Evolutionary conservation across 2,329 filamentous ascomycete genomes (phyloP).

Genomic region (Alternaria solani): DNA sequence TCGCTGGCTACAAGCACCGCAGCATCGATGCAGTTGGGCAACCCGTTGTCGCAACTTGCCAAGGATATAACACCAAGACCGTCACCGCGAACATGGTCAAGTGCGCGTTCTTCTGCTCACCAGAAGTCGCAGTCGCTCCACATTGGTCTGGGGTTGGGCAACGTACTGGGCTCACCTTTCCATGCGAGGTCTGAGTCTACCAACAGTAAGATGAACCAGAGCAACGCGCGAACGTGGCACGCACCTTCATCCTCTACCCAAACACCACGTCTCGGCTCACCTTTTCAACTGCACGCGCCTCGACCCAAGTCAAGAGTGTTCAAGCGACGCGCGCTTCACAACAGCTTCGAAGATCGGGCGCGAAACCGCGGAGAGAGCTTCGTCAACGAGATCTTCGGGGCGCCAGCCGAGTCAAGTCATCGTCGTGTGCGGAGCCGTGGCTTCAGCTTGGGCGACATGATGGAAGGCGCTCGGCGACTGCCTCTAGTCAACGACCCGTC

Average conservation of each 20-base stretch:
- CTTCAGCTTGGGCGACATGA: slow-evolving; percentile 67
- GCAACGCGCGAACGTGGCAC: slow-evolving; percentile 47
- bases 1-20: slow-evolving; percentile 62
- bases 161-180: slow-evolving; percentile 56
- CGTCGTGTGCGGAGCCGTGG: slow-evolving; percentile 68
- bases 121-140: slow-evolving; percentile 62
- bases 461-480: slow-evolving; percentile 59
- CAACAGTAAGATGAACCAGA: slow-evolving; percentile 35
- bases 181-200: slow-evolving; percentile 40
- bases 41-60: slow-evolving; percentile 57
- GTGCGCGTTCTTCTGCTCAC: slow-evolving; percentile 58
- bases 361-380: slow-evolving; percentile 51
- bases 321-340: slow-evolving; percentile 66
- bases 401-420: slow-evolving; percentile 59
- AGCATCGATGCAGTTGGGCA: slow-evolving; percentile 60
- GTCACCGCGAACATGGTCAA: slow-evolving; percentile 53
- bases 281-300: slow-evolving; percentile 63
- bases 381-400: slow-evolving; percentile 56
- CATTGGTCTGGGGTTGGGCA: slow-evolving; percentile 54
- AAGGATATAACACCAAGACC: slow-evolving; percentile 46
- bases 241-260: slow-evolving; percentile 34
- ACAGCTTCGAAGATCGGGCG: slow-evolving; percentile 60
- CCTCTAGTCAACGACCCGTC: slow-evolving; percentile 61
- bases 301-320: slow-evolving; percentile 61
- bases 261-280: slow-evolving; percentile 56